Evolutionary conservation across 2,329 filamentous ascomycete species (phyloP), one percentile per base, ranked within the genome.

Genomic region (Monilinia vaccinii-corymbosi): DNA sequence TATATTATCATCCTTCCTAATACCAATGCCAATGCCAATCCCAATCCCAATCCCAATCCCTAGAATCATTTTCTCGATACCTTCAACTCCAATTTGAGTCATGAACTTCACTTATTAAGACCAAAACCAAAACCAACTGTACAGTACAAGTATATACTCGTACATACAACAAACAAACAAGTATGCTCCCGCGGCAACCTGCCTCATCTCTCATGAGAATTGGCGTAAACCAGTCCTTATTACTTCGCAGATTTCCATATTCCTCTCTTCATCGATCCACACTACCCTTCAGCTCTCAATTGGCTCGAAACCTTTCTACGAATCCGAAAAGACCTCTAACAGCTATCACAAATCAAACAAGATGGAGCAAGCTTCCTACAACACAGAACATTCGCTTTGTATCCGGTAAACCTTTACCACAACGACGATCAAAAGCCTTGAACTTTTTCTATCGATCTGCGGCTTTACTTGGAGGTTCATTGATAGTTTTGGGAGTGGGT

Each of bases 401-500:
- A 21, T 84, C 81, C 0, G 81, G 81, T 28, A 78, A 75, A 66
- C 78, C 81, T 18, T 73, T 81, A 4, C 78, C 78, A 8, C 78
- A 81, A 65, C 66, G 72, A 52, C 74, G 74, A 49, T 82, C 79
- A 18, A 72, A 74, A 63, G 53, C 79, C 4, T 70, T 81, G 60
- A 82, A 80, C 69, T 84, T 88, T 68, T 73, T 84, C 49, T 90
- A 89, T 71, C 82, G 88, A 66, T 79, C 82, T 36, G 87, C 91
- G 38, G 84, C 88, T 3, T 82, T 82, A 68, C 74, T 90, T 25
- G 94, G 94, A 44, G 85, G 89, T 61, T 88, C 93, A 53, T 80
- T 94, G 42, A 78, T 86, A 9, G 79, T 93, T 55, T 73, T 89
- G 58, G 86, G 88, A 38, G 76, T 81, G 4, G 79, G 88, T 7